Conservation (phyloP, 2,329 filamentous ascomycete genomes). For the Phoma sp. region DNA sequence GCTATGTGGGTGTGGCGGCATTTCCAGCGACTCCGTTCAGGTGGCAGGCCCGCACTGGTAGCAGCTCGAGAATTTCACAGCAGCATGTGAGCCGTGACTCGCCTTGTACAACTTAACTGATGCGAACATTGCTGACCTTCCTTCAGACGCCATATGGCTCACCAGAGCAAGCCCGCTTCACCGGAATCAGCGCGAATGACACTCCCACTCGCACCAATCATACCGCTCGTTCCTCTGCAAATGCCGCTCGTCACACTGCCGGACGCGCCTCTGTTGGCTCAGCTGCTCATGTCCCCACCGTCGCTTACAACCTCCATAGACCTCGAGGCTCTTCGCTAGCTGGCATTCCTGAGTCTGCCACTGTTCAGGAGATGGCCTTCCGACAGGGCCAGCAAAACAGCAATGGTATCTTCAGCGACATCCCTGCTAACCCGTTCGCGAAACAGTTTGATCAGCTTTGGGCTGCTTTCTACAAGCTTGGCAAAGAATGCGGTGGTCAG, state of each 20-base stretch:
- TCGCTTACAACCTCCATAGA: background rate
- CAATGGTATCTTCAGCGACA: constrained; percentile 5
- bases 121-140: constrained; percentile 1
- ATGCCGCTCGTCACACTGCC: constrained; percentile 2
- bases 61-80: constrained; percentile 2
- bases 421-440: constrained; percentile 29
- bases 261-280: constrained; percentile 12
- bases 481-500: constrained; percentile 19
- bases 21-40: background rate
- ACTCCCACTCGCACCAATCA: constrained; percentile 3
- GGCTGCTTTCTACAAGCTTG: constrained; percentile 28
- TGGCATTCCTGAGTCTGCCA: constrained; percentile 26
- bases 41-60: background rate
- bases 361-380: constrained; percentile 36
- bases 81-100: constrained; percentile 16
- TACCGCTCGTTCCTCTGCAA: background rate
- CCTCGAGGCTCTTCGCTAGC: constrained; percentile 13
- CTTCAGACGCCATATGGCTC: background rate
- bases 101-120: background rate
- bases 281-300: constrained; percentile 1
- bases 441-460: constrained; percentile 27
- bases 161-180: constrained; percentile 5
- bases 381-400: constrained; percentile 31
- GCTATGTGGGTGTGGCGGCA: background rate
- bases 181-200: background rate